These are phyloP conservation scores for Trichoderma harzianum DNA, from an alignment of 2,329 filamentous ascomycete genomes.

Conservation along the genomic window DNA sequence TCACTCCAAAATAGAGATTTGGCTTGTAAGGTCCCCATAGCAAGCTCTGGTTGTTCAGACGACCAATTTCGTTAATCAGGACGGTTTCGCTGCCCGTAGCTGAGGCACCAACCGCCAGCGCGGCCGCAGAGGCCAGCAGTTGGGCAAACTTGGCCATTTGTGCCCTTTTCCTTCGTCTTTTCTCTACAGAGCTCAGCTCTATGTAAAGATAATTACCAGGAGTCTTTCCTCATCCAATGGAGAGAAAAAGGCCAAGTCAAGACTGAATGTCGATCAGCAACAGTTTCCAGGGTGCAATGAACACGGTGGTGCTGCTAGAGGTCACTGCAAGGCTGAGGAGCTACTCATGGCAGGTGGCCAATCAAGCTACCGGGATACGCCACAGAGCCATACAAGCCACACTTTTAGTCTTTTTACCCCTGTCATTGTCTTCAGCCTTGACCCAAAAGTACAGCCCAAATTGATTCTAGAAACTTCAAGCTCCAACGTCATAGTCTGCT, in stretches of 20 bases:
- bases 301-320: constrained; percentile 14
- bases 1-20: constrained; percentile 90
- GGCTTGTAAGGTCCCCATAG: constrained; percentile 95
- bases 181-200: constrained; percentile 6
- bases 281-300: neutral
- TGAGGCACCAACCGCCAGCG: constrained; percentile 26
- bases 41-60: constrained; percentile 73
- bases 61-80: constrained; percentile 48
- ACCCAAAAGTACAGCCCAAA: neutral
- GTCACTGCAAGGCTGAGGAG: constrained; percentile 19
- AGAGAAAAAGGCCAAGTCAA: neutral
- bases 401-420: neutral
- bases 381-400: constrained; percentile 18
- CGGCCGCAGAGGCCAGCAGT: constrained; percentile 30
- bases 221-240: neutral
- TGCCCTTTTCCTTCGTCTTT: neutral
- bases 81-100: constrained; percentile 36
- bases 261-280: neutral
- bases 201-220: neutral
- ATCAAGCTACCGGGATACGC: neutral
- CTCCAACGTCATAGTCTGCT: neutral
- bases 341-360: neutral
- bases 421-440: constrained; percentile 16
- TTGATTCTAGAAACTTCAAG: neutral
- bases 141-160: constrained; percentile 34